Evolutionary conservation across 768 basidiomycete species (phyloP).

Genomic region (Suillus subalutaceus): DNA sequence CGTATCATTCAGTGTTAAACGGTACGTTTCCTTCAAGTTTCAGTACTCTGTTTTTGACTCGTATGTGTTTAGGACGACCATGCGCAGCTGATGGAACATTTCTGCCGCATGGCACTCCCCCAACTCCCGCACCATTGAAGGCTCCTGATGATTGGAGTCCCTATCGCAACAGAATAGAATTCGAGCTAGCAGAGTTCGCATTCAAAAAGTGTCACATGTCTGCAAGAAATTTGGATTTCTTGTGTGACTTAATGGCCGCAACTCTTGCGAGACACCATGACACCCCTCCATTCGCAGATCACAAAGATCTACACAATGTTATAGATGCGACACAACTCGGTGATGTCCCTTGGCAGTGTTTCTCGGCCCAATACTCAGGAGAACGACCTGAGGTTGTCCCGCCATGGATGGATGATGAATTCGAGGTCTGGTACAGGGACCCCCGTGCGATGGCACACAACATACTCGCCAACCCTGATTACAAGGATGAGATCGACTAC

Average conservation of each 20-base stretch:
- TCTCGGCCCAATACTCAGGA: conserved; percentile 22
- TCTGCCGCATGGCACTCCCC: conserved; percentile 12
- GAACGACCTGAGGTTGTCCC: conserved; percentile 14
- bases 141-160: conserved; percentile 13
- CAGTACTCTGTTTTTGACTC: conserved; percentile 4
- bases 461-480: too few species aligned
- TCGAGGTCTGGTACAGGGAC: too few species aligned
- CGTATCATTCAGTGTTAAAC: conserved; percentile 2
- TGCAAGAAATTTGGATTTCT: conserved; percentile 18
- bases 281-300: conserved; percentile 26
- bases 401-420: too few species aligned
- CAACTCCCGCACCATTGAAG: neutral
- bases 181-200: conserved; percentile 25
- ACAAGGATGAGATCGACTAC: too few species aligned
- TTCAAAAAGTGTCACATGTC: conserved; percentile 25
- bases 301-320: conserved; percentile 22
- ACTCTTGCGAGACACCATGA: conserved; percentile 13
- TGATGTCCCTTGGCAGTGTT: conserved; percentile 33
- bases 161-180: conserved; percentile 8
- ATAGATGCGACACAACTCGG: conserved; percentile 32
- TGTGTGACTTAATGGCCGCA: conserved; percentile 22
- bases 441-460: too few species aligned
- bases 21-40: conserved; percentile 1
- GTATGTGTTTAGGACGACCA: conserved; percentile 5
- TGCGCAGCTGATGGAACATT: conserved; percentile 12